Percentiles rank a stretch among this genome's conserved stretches.
These are phyloP conservation scores for Allodekkera sacchari DNA, from an alignment of 805 yeast species.

Conservation along the genomic window DNA sequence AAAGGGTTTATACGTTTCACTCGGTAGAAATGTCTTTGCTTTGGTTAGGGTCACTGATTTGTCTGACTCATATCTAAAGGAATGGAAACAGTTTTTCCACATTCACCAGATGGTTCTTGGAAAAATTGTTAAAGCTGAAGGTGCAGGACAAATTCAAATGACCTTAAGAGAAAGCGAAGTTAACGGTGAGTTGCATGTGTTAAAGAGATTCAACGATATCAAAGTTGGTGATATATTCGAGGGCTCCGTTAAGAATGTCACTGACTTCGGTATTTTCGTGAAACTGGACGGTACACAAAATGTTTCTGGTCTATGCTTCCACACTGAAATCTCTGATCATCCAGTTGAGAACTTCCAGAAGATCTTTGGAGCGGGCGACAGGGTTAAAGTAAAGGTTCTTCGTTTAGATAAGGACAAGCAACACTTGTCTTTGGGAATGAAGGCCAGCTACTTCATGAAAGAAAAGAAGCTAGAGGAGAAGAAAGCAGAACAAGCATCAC, in stretches of 20 bases:
- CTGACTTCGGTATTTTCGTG: conserved; percentile 89
- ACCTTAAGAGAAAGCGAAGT: conserved; percentile 78
- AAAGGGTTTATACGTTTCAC: conserved; percentile 67
- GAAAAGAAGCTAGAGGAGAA: conserved; percentile 18
- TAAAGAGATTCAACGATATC: conserved; percentile 61
- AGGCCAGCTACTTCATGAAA: conserved; percentile 72
- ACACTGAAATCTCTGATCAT: conserved; percentile 73
- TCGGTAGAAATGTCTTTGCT: conserved; percentile 66
- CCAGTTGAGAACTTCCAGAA: conserved; percentile 45
- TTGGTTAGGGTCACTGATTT: conserved; percentile 75
- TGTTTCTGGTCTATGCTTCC: conserved; percentile 83
- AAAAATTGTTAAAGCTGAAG: conserved; percentile 55
- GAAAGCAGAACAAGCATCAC: neutral
- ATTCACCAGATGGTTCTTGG: conserved; percentile 69
- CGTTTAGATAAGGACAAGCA: conserved; percentile 55
- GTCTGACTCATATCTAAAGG: conserved; percentile 73
- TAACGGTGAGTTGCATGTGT: conserved; percentile 52
- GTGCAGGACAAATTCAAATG: conserved; percentile 58
- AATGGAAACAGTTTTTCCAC: conserved; percentile 76
- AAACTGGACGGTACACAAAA: conserved; percentile 66
- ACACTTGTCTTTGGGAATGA: conserved; percentile 84
- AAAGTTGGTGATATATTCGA: conserved; percentile 62
- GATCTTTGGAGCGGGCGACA: conserved; percentile 82
- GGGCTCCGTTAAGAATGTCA: conserved; percentile 69
- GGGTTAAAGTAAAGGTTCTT: conserved; percentile 78